phyloP scores from a whole-genome alignment of 2,329 filamentous ascomycete species.

The Mollisia scopiformis region DNA sequence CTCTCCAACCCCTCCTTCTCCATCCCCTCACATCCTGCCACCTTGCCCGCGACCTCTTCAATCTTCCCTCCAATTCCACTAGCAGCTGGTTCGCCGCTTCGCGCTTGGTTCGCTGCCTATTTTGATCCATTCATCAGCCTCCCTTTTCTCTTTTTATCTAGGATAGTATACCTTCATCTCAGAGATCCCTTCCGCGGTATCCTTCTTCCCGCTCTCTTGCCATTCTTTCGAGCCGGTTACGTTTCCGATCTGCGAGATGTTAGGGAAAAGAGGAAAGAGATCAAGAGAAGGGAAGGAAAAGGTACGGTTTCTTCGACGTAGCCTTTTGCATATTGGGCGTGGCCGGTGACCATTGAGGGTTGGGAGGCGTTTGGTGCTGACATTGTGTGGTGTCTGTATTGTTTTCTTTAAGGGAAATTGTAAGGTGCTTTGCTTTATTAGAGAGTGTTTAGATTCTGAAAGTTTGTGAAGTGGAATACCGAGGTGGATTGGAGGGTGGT shows the following conservation, averaged over 20 bases:
- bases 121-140: not conserved
- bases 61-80: conserved; percentile 50
- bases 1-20: conserved; percentile 61
- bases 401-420: too few relatives aligned
- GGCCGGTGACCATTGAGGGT: conserved; percentile 63
- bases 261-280: not conserved
- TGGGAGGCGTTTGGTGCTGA: conserved; percentile 28
- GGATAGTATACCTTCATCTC: conserved; percentile 47
- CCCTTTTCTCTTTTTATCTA: not conserved
- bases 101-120: conserved; percentile 5
- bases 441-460: too few relatives aligned
- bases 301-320: conserved; percentile 55
- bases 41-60: conserved; percentile 66
- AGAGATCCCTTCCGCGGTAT: conserved; percentile 64
- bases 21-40: conserved; percentile 72
- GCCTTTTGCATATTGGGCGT: conserved; percentile 71
- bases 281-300: not conserved
- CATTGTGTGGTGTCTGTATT: too few relatives aligned
- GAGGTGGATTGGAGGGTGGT: too few relatives aligned
- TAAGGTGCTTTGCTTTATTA: too few relatives aligned
- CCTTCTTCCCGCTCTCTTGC: conserved; percentile 64
- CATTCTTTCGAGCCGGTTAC: conserved; percentile 65
- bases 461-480: too few relatives aligned
- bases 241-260: conserved; percentile 44
- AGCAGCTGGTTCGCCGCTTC: conserved; percentile 18